Evolutionary conservation across 2,329 filamentous ascomycete genomes (phyloP), one percentile per base, ranked within the genome.

Genomic region (Gremmenia infestans): DNA sequence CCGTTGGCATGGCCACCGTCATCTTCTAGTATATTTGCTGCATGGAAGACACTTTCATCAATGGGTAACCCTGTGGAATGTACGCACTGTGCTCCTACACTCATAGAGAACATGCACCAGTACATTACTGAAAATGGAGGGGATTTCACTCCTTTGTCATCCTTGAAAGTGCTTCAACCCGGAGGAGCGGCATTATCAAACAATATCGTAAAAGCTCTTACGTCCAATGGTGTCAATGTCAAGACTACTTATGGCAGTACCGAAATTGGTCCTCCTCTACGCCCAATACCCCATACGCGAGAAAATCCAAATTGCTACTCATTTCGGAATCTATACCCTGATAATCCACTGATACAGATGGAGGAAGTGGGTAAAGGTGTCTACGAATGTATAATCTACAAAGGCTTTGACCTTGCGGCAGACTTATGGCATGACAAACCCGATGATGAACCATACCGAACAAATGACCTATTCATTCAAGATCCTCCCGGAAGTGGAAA

Each of bases 221-320:
- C 58, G 17, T 50, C 57, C 2, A 55, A 64, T 4, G 67, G 67
- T 6, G 63, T 68, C 2, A 71, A 71, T 50, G 65, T 70, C 47
- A 71, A 71, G 50, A 68, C 68, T 12, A 69, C 67, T 0, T 71
- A 70, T 45, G 68, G 68, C 2, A 67, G 63, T 35, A 70, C 68
- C 5, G 68, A 71, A 54, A 70, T 71, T 49, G 67, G 68, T 2
- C 67, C 68, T n/a, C 65, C 67, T 9, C 63, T 67, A 22, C 64
- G 67, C 4, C 65, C 67, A 35, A 65, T 71, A 23, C 65, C 66
- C 1, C 66, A 68, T 40, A 65, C 64, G 2, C 53, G 57, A 32
- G 52, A 61, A 8, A 68, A 66, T 48, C 59, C 64, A 9, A 56
- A 63, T 42, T 69, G 67, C 48, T 70, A 68, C 47, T 62, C 59